Percentiles rank a stretch among this genome's conserved stretches.
Evolutionary conservation across 2,329 filamentous ascomycete genomes (phyloP).

Genomic region (Neofusicoccum umdonicola): DNA sequence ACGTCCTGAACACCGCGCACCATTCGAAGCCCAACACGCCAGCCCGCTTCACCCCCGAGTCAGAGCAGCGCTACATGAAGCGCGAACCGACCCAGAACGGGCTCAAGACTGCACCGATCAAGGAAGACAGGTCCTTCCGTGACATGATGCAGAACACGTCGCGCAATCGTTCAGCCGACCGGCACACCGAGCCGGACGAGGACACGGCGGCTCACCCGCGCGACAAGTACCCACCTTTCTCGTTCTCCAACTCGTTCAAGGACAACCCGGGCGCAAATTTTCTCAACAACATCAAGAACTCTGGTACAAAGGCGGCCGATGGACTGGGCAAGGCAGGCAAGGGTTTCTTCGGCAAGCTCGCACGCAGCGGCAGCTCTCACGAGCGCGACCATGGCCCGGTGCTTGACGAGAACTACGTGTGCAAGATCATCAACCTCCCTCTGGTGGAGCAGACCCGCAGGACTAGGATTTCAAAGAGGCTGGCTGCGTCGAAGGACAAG

Average conservation of each 20-base stretch:
- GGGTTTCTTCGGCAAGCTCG: slow-evolving; percentile 76
- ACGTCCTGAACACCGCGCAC: slow-evolving; percentile 25
- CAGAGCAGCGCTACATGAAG: slow-evolving; percentile 28
- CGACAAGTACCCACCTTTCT: slow-evolving; percentile 28
- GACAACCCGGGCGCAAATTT: slow-evolving; percentile 63
- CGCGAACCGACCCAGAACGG: slow-evolving; percentile 41
- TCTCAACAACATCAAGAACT: slow-evolving; percentile 70
- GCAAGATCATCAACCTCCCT: slow-evolving; percentile 82
- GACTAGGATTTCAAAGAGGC: slow-evolving; percentile 84
- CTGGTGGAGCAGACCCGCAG: slow-evolving; percentile 85
- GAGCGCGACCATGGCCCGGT: slow-evolving; percentile 58
- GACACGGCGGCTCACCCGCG: slow-evolving; percentile 27
- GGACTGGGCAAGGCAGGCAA: slow-evolving; percentile 69
- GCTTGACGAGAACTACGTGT: slow-evolving; percentile 77
- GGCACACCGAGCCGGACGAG: slow-evolving; percentile 42
- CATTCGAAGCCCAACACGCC: slow-evolving; percentile 31
- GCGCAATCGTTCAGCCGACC: slow-evolving; percentile 73
- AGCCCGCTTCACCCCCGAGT: slow-evolving; percentile 19
- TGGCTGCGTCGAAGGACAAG: slow-evolving; percentile 88
- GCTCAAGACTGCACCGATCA: slow-evolving; percentile 63
- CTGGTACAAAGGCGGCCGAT: slow-evolving; percentile 71
- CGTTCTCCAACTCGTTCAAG: slow-evolving; percentile 52
- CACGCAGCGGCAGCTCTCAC: slow-evolving; percentile 67
- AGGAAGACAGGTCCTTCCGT: slow-evolving; percentile 65
- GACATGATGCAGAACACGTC: slow-evolving; percentile 60